These are phyloP conservation scores for Cladorrhinum sp. DNA, from an alignment of 2,329 filamentous ascomycete species.

Conservation along the genomic window DNA sequence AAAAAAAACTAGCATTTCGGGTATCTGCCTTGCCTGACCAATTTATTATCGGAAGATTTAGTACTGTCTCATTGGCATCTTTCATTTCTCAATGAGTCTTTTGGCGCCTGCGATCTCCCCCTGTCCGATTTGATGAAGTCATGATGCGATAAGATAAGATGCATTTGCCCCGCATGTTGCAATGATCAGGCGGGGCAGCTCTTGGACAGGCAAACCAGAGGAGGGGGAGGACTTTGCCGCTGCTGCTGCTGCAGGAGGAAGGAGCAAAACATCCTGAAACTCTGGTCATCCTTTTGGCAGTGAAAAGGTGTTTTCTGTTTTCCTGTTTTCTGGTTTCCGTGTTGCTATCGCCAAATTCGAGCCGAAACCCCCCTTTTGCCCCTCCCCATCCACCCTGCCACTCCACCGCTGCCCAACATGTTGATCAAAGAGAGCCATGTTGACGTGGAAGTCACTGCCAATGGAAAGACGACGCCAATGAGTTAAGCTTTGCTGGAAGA, in stretches of 20 bases:
- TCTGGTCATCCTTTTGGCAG: not conserved
- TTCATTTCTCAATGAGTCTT: not conserved
- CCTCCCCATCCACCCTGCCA: not conserved
- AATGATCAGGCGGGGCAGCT: conserved; percentile 13
- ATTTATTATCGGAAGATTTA: not conserved
- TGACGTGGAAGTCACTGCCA: conserved; percentile 49
- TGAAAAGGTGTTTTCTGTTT: too few species aligned
- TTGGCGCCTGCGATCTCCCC: not conserved
- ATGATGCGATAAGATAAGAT: conserved; percentile 29
- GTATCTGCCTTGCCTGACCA: conserved; percentile 12
- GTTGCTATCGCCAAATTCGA: not conserved
- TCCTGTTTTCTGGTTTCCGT: not conserved
- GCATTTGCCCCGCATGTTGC: conserved; percentile 17
- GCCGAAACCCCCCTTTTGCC: not conserved
- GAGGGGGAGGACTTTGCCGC: too few species aligned
- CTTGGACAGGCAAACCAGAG: not conserved
- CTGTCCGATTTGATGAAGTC: conserved; percentile 20
- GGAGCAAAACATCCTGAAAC: not conserved
- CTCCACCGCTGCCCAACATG: conserved; percentile 37
- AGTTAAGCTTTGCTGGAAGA: conserved; percentile 35
- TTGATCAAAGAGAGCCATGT: conserved; percentile 52
- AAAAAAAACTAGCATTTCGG: not conserved
- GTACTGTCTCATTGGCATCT: not conserved
- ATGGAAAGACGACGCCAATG: conserved; percentile 55
- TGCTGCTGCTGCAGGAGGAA: not conserved